Conservation (phyloP, 306 rosid genomes). For the Leucaena leucocephala region DNA sequence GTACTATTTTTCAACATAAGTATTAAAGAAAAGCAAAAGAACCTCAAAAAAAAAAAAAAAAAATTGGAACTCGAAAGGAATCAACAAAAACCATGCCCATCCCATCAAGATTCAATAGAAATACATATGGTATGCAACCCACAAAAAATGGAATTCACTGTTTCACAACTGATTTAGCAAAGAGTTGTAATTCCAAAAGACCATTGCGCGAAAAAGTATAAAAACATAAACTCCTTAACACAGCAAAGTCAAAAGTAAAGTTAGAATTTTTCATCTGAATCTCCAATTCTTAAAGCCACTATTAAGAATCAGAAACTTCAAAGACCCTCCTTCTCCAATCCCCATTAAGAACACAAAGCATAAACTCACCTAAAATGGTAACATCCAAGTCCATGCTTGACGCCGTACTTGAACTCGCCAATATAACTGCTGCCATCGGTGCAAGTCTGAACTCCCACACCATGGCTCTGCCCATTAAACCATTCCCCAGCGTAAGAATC, state of each 20-base stretch:
- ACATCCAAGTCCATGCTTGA: slow-evolving; percentile 90
- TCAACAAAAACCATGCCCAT: background rate
- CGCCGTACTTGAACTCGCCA: slow-evolving; percentile 87
- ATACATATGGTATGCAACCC: background rate
- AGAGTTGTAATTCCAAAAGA: slow-evolving; percentile 1
- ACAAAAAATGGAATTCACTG: background rate
- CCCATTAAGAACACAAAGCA: background rate
- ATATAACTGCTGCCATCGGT: slow-evolving; percentile 85
- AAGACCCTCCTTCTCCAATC: background rate
- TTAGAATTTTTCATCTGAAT: background rate
- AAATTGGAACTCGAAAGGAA: background rate
- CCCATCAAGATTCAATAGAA: background rate
- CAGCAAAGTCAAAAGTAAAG: background rate
- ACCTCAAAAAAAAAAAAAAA: slow-evolving; percentile 7
- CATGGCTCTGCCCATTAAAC: slow-evolving; percentile 97
- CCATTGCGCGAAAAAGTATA: background rate
- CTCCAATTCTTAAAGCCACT: background rate
- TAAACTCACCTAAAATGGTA: slow-evolving; percentile 85
- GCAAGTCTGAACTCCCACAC: slow-evolving; percentile 89
- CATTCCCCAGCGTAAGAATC: slow-evolving; percentile 93
- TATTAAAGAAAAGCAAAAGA: background rate
- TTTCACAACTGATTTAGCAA: slow-evolving; percentile 8
- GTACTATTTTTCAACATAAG: background rate
- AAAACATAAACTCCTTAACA: background rate
- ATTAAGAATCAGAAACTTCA: background rate